Evolutionary conservation across 805 yeast genomes (phyloP).

Genomic region (Starmerella scarabaei): DNA sequence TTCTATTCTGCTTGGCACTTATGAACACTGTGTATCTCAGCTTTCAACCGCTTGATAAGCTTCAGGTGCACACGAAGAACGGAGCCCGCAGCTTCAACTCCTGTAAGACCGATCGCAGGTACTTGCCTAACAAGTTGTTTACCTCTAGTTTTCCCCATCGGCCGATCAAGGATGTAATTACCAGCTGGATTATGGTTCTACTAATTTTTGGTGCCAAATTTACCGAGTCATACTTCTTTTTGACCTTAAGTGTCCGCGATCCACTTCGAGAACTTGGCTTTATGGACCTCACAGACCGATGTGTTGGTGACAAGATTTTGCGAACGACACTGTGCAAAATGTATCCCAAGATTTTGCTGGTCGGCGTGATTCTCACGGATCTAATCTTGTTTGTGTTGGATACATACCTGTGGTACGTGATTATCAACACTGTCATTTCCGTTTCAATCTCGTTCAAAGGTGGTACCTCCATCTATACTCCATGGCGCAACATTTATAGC

Average conservation of each 20-base stretch:
- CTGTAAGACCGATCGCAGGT: slow-evolving; percentile 21
- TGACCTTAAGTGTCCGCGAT: slow-evolving; percentile 58
- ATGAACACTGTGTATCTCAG: slow-evolving; percentile 45
- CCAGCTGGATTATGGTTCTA: slow-evolving; percentile 60
- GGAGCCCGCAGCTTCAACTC: not conserved
- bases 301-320: slow-evolving; percentile 44
- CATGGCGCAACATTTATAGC: slow-evolving; percentile 72
- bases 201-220: slow-evolving; percentile 56
- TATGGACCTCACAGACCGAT: slow-evolving; percentile 39
- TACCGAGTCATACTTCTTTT: slow-evolving; percentile 64
- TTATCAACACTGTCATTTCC: slow-evolving; percentile 65
- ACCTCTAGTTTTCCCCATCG: slow-evolving; percentile 47
- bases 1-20: slow-evolving; percentile 46
- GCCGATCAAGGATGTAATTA: slow-evolving; percentile 39
- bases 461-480: slow-evolving; percentile 78
- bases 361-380: slow-evolving; percentile 46
- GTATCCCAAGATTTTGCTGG: slow-evolving; percentile 46
- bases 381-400: slow-evolving; percentile 61
- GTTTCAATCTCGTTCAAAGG: slow-evolving; percentile 55
- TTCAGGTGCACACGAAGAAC: slow-evolving; percentile 31
- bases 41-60: slow-evolving; percentile 44
- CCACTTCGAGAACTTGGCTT: slow-evolving; percentile 57
- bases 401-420: slow-evolving; percentile 74
- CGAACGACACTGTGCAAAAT: slow-evolving; percentile 37
- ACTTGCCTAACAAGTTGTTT: slow-evolving; percentile 42